A percentile compares a stretch with the other conserved stretches of the same genome.
These are phyloP conservation scores for Raphidocelis subcapitata DNA, from an alignment of 139 green algal genomes.

Conservation along the genomic window DNA sequence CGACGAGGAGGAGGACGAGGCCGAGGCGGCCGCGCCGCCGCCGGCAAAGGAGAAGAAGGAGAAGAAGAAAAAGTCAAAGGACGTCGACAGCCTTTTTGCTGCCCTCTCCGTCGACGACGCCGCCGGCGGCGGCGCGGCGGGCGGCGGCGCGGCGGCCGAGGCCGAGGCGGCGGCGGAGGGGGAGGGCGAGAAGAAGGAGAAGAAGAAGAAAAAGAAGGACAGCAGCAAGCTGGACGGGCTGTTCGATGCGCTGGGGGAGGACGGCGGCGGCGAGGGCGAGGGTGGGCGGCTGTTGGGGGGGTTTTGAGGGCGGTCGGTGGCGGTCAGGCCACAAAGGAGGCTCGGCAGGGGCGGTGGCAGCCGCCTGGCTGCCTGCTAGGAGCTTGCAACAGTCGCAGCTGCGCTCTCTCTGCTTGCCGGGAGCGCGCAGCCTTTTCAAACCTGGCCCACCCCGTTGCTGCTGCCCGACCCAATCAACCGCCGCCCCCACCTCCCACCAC, in stretches of 20 bases:
- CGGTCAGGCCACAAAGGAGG: background rate
- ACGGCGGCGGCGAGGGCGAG: constrained; percentile 7
- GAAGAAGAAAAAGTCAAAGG: constrained; percentile 38
- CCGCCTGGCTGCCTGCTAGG: background rate
- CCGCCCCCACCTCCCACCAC: background rate
- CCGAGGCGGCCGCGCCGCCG: background rate
- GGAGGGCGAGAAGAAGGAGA: background rate
- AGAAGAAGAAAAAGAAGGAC: constrained; percentile 48
- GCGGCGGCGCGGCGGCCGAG: background rate
- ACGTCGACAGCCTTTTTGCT: constrained; percentile 34
- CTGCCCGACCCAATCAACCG: background rate
- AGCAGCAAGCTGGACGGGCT: constrained; percentile 32
- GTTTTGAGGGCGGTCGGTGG: background rate
- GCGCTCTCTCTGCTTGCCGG: too few relatives aligned
- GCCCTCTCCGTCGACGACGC: constrained; percentile 26
- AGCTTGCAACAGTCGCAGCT: background rate
- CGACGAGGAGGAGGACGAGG: constrained; percentile 7
- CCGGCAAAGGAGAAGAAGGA: constrained; percentile 32
- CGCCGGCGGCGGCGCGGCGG: background rate
- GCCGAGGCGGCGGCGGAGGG: background rate
- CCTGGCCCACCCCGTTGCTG: too few relatives aligned
- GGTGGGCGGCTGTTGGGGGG: background rate
- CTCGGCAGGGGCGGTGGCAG: background rate
- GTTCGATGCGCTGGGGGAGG: constrained; percentile 37
- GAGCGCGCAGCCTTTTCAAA: too few relatives aligned